A percentile compares a stretch with the other conserved stretches of the same genome.
Evolutionary conservation across 805 yeast genomes (phyloP).

Genomic region (Metschnikowia gelsemii): DNA sequence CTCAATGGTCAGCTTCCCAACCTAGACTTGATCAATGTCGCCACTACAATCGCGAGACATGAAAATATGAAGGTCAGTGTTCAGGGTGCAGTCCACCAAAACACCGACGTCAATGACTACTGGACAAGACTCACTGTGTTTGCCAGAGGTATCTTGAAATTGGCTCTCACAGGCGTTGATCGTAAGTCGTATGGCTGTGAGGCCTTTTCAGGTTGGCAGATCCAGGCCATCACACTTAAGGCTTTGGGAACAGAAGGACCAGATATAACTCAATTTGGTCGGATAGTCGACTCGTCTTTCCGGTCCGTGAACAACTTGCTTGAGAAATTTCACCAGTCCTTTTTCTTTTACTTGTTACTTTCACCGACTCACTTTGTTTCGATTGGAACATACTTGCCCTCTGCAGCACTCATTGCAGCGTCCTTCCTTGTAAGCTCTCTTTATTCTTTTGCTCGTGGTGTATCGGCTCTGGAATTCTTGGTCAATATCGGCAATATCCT

Average conservation of each 20-base stretch:
- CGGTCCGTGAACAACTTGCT: slow-evolving; percentile 87
- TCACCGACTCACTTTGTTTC: slow-evolving; percentile 82
- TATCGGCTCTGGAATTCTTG: slow-evolving; percentile 25
- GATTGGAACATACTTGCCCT: slow-evolving; percentile 88
- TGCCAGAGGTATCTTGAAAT: slow-evolving; percentile 61
- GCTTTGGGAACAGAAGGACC: slow-evolving; percentile 57
- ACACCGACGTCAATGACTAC: slow-evolving; percentile 49
- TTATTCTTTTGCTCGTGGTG: slow-evolving; percentile 50
- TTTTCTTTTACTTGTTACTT: slow-evolving; percentile 83
- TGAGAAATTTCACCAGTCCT: slow-evolving; percentile 96
- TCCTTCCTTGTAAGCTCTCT: slow-evolving; percentile 69
- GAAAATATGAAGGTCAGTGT: slow-evolving; percentile 72
- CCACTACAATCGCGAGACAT: slow-evolving; percentile 67
- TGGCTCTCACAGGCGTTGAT: slow-evolving; percentile 69
- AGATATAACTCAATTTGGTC: slow-evolving; percentile 90
- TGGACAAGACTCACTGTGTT: slow-evolving; percentile 57
- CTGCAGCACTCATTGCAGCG: slow-evolving; percentile 71
- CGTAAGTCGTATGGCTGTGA: slow-evolving; percentile 69
- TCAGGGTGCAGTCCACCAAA: slow-evolving; percentile 54
- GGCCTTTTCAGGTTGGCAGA: slow-evolving; percentile 94
- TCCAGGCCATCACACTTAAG: slow-evolving; percentile 80
- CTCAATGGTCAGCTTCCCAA: slow-evolving; percentile 95
- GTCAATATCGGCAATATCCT: slow-evolving; percentile 26
- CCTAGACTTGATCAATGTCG: slow-evolving; percentile 82
- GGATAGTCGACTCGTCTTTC: slow-evolving; percentile 82